A percentile compares a stretch with the other conserved stretches of the same genome.
Evolutionary conservation across 2,329 filamentous ascomycete species (phyloP).

Genomic region (Elsinoe arachidis): DNA sequence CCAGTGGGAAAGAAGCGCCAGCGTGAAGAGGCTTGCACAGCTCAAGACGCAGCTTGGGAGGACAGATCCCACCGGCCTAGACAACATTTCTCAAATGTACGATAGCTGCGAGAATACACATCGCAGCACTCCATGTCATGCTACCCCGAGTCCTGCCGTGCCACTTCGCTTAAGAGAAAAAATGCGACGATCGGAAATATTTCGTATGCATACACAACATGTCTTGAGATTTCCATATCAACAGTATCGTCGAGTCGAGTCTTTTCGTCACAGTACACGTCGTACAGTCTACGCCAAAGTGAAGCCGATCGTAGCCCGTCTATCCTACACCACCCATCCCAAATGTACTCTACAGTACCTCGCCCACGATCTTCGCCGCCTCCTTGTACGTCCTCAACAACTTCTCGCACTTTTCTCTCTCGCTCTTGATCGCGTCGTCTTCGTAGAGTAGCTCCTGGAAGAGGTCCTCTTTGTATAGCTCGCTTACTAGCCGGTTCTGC

Average conservation of each 20-base stretch:
- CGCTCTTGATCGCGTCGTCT: conserved; percentile 93
- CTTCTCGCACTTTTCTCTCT: conserved; percentile 97
- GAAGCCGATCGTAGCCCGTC: neutral
- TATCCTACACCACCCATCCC: conserved; percentile 3
- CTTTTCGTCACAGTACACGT: neutral
- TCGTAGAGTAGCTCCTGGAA: conserved; percentile 95
- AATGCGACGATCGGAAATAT: neutral
- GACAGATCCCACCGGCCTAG: neutral
- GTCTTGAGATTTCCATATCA: conserved; percentile 11
- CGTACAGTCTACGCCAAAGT: conserved; percentile 4
- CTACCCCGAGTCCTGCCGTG: neutral
- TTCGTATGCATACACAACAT: conserved; percentile 1
- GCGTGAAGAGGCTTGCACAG: too few species aligned
- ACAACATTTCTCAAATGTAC: conserved; percentile 1
- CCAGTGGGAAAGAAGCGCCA: neutral
- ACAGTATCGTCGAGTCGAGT: conserved; percentile 10
- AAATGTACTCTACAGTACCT: conserved; percentile 59
- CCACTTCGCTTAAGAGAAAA: too few species aligned
- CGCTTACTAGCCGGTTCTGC: conserved; percentile 90
- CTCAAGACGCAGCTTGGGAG: neutral
- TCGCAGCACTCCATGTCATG: neutral
- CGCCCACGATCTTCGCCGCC: conserved; percentile 94
- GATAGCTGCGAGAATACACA: conserved; percentile 3
- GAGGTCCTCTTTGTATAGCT: conserved; percentile 83
- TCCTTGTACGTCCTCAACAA: conserved; percentile 92